A percentile compares a stretch with the other conserved stretches of the same genome.
Conservation (phyloP, 2,329 filamentous ascomycete genomes). For the Cordyceps cicadae region DNA sequence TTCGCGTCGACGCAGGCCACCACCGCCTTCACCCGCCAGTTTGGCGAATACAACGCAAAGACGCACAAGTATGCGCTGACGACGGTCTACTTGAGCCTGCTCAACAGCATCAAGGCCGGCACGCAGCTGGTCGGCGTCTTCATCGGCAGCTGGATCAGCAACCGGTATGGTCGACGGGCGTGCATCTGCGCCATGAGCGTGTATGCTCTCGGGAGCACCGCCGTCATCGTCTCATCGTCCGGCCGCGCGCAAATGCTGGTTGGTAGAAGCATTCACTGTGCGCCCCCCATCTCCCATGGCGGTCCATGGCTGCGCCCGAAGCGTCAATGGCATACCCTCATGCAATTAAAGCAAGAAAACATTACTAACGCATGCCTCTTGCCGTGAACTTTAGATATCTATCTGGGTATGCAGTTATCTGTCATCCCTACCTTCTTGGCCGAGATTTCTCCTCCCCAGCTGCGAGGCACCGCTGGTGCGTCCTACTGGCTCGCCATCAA, state of each 20-base stretch:
- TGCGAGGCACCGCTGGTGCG: slow-evolving; percentile 23
- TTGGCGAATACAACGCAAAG: neutral
- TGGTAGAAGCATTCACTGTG: neutral
- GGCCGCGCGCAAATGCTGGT: neutral
- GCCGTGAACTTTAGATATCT: slow-evolving; percentile 17
- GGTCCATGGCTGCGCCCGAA: neutral
- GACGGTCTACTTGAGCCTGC: neutral
- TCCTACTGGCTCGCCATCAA: slow-evolving; percentile 22
- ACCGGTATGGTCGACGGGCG: neutral
- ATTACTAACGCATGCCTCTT: neutral
- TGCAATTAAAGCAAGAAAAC: neutral
- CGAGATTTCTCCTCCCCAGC: slow-evolving; percentile 21
- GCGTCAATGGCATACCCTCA: neutral
- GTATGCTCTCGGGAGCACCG: neutral
- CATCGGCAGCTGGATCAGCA: neutral
- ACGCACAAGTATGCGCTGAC: neutral
- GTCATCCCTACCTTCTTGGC: slow-evolving; percentile 26
- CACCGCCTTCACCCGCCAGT: neutral
- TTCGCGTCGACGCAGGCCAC: neutral
- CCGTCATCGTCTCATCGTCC: neutral
- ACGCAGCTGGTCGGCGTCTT: slow-evolving; percentile 1
- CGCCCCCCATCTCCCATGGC: neutral
- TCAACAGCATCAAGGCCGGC: slow-evolving; percentile 3
- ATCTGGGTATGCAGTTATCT: slow-evolving; percentile 30
- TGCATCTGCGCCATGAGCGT: slow-evolving; percentile 3